phyloP scores from a whole-genome alignment of 75 land plant genomes.

The Cryptomeria japonica region DNA sequence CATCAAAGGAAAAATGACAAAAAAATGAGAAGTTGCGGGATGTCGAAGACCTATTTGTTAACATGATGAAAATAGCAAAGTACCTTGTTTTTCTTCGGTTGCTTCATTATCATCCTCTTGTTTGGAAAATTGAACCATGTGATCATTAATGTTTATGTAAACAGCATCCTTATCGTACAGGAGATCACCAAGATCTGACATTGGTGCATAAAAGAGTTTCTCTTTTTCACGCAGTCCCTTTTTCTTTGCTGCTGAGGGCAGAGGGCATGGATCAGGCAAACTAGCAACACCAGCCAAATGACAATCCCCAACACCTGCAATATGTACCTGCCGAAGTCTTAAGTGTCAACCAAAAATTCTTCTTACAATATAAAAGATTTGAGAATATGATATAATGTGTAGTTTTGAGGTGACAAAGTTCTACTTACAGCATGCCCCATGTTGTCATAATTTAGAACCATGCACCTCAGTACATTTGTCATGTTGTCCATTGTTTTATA shows the following conservation, averaged over 20 bases:
- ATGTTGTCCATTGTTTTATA: too few species aligned
- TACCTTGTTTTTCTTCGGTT: constrained; percentile 31
- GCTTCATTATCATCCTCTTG: constrained; percentile 38
- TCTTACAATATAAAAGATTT: neutral
- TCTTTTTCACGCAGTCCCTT: constrained; percentile 95
- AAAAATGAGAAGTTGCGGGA: neutral
- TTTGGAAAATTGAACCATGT: constrained; percentile 91
- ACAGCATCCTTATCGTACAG: constrained; percentile 98
- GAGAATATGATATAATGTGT: neutral
- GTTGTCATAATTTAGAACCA: neutral
- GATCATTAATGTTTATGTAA: constrained; percentile 93
- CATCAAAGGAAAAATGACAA: neutral
- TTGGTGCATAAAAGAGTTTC: constrained; percentile 96
- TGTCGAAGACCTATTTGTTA: neutral
- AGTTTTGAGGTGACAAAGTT: neutral
- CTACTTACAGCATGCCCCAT: neutral
- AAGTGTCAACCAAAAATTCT: constrained; percentile 5
- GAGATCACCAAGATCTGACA: constrained; percentile 98
- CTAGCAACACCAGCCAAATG: constrained; percentile 56
- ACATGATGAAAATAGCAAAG: neutral
- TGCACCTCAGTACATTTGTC: neutral
- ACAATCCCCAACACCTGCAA: constrained; percentile 96
- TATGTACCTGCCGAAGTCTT: constrained; percentile 69
- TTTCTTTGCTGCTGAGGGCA: constrained; percentile 97
- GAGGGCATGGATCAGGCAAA: constrained; percentile 95